Evolutionary conservation across 2,329 filamentous ascomycete species (phyloP).

Genomic region (Rutstroemia sp.): DNA sequence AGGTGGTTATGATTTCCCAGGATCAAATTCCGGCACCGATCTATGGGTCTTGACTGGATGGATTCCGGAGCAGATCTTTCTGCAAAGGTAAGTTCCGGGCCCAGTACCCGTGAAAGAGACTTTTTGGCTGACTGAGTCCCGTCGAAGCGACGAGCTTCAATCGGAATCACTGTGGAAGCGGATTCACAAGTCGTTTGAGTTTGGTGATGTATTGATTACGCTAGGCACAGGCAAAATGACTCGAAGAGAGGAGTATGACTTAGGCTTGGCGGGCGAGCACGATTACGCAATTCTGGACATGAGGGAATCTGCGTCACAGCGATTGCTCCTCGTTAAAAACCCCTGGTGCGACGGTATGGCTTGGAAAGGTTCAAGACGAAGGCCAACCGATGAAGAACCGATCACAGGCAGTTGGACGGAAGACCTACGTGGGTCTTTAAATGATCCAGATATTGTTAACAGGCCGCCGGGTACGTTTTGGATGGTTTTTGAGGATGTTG

Average conservation of each 20-base stretch:
- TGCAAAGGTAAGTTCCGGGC: constrained; percentile 54
- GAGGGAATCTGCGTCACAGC: constrained; percentile 53
- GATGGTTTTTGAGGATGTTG: constrained; percentile 82
- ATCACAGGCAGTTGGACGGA: constrained; percentile 14
- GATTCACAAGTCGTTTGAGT: constrained; percentile 65
- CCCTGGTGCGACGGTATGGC: constrained; percentile 82
- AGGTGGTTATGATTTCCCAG: constrained; percentile 94
- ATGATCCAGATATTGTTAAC: constrained; percentile 17
- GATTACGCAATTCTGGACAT: constrained; percentile 89
- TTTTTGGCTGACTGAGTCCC: too few relatives aligned
- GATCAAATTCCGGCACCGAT: constrained; percentile 94
- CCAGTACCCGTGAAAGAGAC: too few relatives aligned
- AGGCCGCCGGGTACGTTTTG: constrained; percentile 72
- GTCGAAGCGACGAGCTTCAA: constrained; percentile 64
- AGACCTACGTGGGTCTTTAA: constrained; percentile 21
- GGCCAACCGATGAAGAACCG: constrained; percentile 5
- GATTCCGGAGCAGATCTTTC: constrained; percentile 92
- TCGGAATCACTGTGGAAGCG: constrained; percentile 70
- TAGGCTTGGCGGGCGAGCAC: constrained; percentile 83
- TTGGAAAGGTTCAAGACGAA: constrained; percentile 49
- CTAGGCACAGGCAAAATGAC: constrained; percentile 83
- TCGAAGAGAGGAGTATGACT: constrained; percentile 64
- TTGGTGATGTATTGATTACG: constrained; percentile 78
- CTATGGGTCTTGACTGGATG: constrained; percentile 88
- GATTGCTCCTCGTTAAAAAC: constrained; percentile 81